Evolutionary conservation across 2,329 filamentous ascomycete genomes (phyloP), one percentile per base, ranked within the genome.

Genomic region (Ophiostoma pallidulum): DNA sequence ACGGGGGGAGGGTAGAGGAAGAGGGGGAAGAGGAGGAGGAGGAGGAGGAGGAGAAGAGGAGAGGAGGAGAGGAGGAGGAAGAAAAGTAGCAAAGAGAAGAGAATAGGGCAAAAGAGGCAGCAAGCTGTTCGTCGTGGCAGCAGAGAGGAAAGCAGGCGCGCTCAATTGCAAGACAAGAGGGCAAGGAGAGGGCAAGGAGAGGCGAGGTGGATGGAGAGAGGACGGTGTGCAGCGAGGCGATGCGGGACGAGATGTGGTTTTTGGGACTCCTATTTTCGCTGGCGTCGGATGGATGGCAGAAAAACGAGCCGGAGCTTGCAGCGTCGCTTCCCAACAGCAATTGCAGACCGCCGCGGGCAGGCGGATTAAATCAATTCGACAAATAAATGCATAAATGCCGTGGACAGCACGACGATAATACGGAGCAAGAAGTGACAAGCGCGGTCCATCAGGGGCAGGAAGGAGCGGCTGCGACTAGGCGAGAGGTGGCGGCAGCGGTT

Each of bases 271-370:
- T n/a, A n/a, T 29, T 37, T 31, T 22, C 8, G 10, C 10, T 33
- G 28, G 10, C 16, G 28, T 38, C 50, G 48, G 50, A 33, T 52
- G 37, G 46, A 49, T 52, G 52, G 48, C 44, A 48, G 33, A 47
- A 49, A 47, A 41, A 35, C n/a, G 13, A 41, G 12, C 12, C 26
- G 26, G 39, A 42, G 39, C 39, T 36, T 43, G 38, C 41, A n/a
- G n/a, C n/a, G n/a, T n/a, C 35, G 18, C 33, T 50, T 54, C 53
- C 53, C 53, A 54, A 54, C 53, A 53, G 48, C 48, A 50, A 31
- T 13, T 9, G 16, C 22, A 20, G 31, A 36, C 41, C 16, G 31
- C 14, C 33, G 28, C 24, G 8, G 36, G 33, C 36, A 20, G 45
- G 38, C 22, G 41, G 20, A 31, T 3, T 14, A 24, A 28, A 47